Evolutionary conservation across 331 rosid species (phyloP), one percentile per base, ranked within the genome.

Genomic region (Malus hybrid): DNA sequence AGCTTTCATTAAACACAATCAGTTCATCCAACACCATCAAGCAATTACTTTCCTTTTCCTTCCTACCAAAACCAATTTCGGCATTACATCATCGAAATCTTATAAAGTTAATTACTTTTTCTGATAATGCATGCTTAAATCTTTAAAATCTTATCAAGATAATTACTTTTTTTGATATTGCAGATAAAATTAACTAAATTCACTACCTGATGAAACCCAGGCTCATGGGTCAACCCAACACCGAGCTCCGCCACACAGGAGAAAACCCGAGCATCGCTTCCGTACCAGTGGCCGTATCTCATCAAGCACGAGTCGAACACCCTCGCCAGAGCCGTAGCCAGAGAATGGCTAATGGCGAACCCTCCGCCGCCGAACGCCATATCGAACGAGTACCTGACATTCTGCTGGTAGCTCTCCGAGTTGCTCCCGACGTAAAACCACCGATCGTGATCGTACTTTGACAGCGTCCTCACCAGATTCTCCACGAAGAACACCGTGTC

Each of bases 301-400:
- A 63, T 81, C 88, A 95, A 81, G 82, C 99, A 95, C 2, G 97
- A 90, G 61, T 95, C 99, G 73, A 95, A 83, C 74, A 92, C 96
- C 86, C 82, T 75, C 18, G 97, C 83, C 71, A 94, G 77, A 69
- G 83, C 97, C 83, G 36, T 84, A 1, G 89, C 99, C 7, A 95
- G 90, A 12, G 99, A 88, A 42, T 56, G n/a, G 66, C 97, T 92
- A 0, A 95, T 82, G 16, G 97, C 99, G 48, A 92, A 95, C 3
- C 99, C 99, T 0, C 97, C 97, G 8, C 99, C 99, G 13, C 99
- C 99, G 60, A 90, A 95, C 24, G 99, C 97, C 99, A 95, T 90
- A 6, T 88, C 84, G 34, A 95, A 95, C 26, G 93, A 84, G 75
- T 92, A 32, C 86, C 74, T 84, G 26, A 62, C 77, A 14, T 95